Evolutionary conservation across 2,329 filamentous ascomycete genomes (phyloP), one percentile per base, ranked within the genome.

Genomic region (Sporothrix phasma): DNA sequence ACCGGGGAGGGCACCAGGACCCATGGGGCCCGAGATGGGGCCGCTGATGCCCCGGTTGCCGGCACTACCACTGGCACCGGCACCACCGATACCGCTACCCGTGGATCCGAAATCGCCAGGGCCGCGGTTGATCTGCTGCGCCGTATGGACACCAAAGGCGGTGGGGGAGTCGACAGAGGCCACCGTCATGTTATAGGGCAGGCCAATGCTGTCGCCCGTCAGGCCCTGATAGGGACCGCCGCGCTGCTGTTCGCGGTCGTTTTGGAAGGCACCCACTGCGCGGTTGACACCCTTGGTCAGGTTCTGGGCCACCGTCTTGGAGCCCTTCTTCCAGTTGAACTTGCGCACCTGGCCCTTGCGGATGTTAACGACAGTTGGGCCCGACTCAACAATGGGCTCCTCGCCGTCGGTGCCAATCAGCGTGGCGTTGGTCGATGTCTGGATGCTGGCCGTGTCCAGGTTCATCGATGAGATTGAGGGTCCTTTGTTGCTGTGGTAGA

Each of bases 321-420:
- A 90, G 45, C 92, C 92, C 79, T 95, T 96, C 82, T 97, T 96
- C 92, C 94, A 97, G 77, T 96, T 96, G 77, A 97, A 97, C 75
- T 97, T 97, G 79, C 92, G 96, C 62, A 88, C 86, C 73, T 96
- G 92, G 34, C 89, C 92, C 77, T 97, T 97, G 70, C 92, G 87
- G 67, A 97, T 95, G 71, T 94, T 95, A 66, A 97, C 89, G 39
- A 97, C 89, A 66, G 96, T 94, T n/a, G 94, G 92, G 2, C 90
- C 89, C 31, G 86, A 81, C 67, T 85, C 83, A n/a, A 85, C 74
- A 64, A 85, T 80, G 0, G 80, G 81, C 46, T 94, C 91, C 53
- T 89, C 88, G 19, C 84, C 81, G 67, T 86, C 84, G 10, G 82
- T 79, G 24, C 81, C 79, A 61, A 88, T 79, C 69, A 86, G 73